A percentile compares a stretch with the other conserved stretches of the same genome.
phyloP scores from a whole-genome alignment of 345 rosid species.

The Melaleuca quinquenervia region DNA sequence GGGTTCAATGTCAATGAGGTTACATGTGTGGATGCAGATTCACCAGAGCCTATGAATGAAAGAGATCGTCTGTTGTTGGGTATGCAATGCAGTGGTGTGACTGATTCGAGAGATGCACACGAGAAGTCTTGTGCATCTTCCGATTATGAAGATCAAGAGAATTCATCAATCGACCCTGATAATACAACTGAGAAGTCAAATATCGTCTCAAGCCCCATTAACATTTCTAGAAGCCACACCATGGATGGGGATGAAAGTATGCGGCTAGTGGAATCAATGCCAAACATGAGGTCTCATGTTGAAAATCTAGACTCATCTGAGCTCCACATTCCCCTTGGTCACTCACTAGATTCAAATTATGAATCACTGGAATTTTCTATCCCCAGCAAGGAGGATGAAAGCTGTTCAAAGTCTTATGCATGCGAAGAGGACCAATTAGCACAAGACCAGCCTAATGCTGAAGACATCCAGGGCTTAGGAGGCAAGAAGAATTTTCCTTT shows the following conservation, averaged over 20 bases:
- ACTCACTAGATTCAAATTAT: conserved; percentile 44
- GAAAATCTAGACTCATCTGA: conserved; percentile 14
- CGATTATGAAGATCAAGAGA: conserved; percentile 7
- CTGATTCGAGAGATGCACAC: background rate
- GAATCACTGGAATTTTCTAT: conserved; percentile 23
- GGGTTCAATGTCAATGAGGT: conserved; percentile 17
- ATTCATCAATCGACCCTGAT: conserved; percentile 12
- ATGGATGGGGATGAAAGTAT: conserved; percentile 17
- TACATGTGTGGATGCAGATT: conserved; percentile 9
- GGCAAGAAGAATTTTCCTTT: conserved; percentile 19
- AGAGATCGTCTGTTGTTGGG: conserved; percentile 5
- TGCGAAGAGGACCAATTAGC: conserved; percentile 11
- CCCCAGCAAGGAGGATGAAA: conserved; percentile 17
- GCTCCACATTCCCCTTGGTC: conserved; percentile 31
- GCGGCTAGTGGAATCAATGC: conserved; percentile 54
- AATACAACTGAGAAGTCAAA: conserved; percentile 13
- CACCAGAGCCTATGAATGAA: conserved; percentile 11
- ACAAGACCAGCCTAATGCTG: conserved; percentile 8
- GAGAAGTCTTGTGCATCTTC: conserved; percentile 12
- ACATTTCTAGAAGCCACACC: conserved; percentile 20
- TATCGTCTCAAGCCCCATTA: conserved; percentile 32
- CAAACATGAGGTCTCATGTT: conserved; percentile 29
- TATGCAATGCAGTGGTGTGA: conserved; percentile 4
- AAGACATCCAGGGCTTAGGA: conserved; percentile 19
- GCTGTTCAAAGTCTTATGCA: conserved; percentile 15